A percentile compares a stretch with the other conserved stretches of the same genome.
Evolutionary conservation across 495 filamentous ascomycete species (phyloP).

Genomic region (Aspergillus bertholletiae): DNA sequence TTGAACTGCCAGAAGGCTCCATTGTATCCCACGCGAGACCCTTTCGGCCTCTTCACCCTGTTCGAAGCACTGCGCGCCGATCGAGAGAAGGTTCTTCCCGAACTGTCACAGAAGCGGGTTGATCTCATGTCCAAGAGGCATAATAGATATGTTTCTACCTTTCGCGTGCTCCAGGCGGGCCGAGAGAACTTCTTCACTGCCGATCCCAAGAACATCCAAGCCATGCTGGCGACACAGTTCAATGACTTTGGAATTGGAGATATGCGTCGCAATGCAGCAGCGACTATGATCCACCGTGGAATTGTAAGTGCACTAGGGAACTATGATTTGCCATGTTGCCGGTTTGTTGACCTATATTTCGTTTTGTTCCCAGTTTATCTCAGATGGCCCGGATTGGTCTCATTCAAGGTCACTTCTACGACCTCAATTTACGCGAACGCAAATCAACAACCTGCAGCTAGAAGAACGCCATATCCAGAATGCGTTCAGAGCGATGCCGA

Average conservation of each 20-base stretch:
- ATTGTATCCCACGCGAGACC: slow-evolving; percentile 21
- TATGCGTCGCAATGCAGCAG: not conserved
- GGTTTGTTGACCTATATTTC: no score
- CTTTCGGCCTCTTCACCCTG: slow-evolving; percentile 22
- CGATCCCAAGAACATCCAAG: not conserved
- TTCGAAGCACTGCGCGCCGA: slow-evolving; percentile 17
- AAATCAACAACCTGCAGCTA: slow-evolving; percentile 44
- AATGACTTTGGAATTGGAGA: no score
- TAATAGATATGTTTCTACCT: slow-evolving; percentile 26
- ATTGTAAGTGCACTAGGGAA: slow-evolving; percentile 31
- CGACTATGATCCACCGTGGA: slow-evolving; percentile 27
- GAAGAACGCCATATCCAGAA: slow-evolving; percentile 47
- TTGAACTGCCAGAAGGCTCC: slow-evolving; percentile 25
- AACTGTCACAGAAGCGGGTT: slow-evolving; percentile 17
- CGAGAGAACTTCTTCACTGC: slow-evolving; percentile 2
- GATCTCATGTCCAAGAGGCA: slow-evolving; percentile 16
- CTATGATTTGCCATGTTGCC: not conserved
- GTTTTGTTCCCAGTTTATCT: slow-evolving; percentile 28
- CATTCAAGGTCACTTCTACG: slow-evolving; percentile 52
- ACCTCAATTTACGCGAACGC: slow-evolving; percentile 47
- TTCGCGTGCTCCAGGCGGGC: slow-evolving; percentile 19
- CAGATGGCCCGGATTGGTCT: slow-evolving; percentile 43
- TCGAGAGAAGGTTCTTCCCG: slow-evolving; percentile 18
- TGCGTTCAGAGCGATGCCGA: slow-evolving; percentile 30
- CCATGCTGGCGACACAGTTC: no score